A percentile compares a stretch with the other conserved stretches of the same genome.
Conservation (phyloP, 345 rosid genomes). For the Eucalyptus tenuipes region DNA sequence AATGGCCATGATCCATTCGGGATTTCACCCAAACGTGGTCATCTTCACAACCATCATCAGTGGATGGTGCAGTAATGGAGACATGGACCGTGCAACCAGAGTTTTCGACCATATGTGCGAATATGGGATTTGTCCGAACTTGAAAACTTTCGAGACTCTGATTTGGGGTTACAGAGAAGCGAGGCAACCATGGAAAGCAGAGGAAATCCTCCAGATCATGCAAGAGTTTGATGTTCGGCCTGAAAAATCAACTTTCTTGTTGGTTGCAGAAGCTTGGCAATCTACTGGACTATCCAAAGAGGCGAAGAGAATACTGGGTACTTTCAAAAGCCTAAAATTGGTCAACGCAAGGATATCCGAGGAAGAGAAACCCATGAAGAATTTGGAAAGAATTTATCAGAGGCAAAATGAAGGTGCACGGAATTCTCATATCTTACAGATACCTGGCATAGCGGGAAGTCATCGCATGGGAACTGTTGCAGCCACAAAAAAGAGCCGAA, state of each 20-base stretch:
- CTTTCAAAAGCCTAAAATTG: neutral
- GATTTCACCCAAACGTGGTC: conserved; percentile 66
- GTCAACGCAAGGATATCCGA: neutral
- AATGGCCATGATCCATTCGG: conserved; percentile 30
- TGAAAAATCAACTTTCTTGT: conserved; percentile 43
- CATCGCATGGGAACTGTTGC: neutral
- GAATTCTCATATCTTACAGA: conserved; percentile 1
- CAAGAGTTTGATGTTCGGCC: conserved; percentile 35
- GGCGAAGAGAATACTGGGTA: conserved; percentile 20
- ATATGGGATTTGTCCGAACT: conserved; percentile 47
- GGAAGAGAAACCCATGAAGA: conserved; percentile 6
- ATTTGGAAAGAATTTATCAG: neutral
- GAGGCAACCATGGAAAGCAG: conserved; percentile 56
- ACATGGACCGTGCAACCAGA: conserved; percentile 61
- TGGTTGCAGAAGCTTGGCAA: conserved; percentile 69
- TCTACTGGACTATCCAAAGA: conserved; percentile 44
- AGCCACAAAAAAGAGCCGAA: conserved; percentile 12
- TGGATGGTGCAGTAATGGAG: conserved; percentile 78
- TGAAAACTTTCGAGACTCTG: conserved; percentile 74
- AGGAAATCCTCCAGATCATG: conserved; percentile 29
- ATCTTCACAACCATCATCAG: conserved; percentile 79
- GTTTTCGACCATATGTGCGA: conserved; percentile 52
- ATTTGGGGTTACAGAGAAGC: conserved; percentile 92
- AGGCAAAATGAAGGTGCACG: neutral
- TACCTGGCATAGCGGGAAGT: neutral